Conservation (phyloP, 331 rosid genomes). For the Pyracantha coccinea region DNA sequence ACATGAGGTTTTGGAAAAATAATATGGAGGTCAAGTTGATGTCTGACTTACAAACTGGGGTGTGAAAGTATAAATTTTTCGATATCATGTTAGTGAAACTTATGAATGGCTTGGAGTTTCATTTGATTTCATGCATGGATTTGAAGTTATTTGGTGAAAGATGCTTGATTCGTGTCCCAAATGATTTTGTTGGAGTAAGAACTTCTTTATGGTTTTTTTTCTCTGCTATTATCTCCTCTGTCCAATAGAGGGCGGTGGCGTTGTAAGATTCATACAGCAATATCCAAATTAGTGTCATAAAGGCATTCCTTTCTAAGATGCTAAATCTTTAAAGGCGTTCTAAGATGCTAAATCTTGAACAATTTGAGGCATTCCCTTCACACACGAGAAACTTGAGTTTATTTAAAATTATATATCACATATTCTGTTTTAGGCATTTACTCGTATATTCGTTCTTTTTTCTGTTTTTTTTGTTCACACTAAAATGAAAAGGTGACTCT, state of each 20-base stretch:
- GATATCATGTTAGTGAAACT: not conserved
- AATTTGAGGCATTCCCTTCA: not conserved
- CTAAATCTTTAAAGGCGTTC: too few relatives aligned
- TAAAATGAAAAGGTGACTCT: slow-evolving; percentile 7
- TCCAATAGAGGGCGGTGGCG: too few relatives aligned
- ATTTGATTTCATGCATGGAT: not conserved
- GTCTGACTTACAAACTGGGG: not conserved
- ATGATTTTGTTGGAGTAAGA: not conserved
- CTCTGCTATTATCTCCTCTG: too few relatives aligned
- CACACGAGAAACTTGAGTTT: not conserved
- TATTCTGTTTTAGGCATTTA: not conserved
- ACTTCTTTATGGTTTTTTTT: not conserved
- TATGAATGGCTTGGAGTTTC: not conserved
- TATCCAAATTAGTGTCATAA: too few relatives aligned
- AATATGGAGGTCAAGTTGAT: not conserved
- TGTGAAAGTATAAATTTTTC: not conserved
- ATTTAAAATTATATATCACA: not conserved
- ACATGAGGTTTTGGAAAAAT: not conserved
- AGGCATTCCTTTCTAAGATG: too few relatives aligned
- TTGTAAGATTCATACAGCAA: too few relatives aligned
- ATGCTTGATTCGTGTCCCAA: not conserved
- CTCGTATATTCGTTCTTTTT: too few relatives aligned
- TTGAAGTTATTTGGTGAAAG: not conserved
- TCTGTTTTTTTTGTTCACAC: too few relatives aligned
- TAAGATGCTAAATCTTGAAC: not conserved